A percentile compares a stretch with the other conserved stretches of the same genome.
Conservation (phyloP, 179 eudicot genomes). For the Heliamphora pulchella region DNA sequence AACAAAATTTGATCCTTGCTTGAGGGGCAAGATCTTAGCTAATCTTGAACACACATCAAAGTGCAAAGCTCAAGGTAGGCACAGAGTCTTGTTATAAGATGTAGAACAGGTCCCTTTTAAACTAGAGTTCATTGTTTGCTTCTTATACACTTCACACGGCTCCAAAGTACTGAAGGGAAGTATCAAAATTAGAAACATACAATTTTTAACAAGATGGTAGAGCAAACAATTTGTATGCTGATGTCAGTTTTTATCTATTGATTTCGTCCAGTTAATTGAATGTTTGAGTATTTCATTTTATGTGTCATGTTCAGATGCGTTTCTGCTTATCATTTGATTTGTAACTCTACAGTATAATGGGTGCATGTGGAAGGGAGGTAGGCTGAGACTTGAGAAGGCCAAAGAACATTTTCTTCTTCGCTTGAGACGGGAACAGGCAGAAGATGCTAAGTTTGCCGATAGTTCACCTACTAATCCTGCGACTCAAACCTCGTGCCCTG, state of each 20-base stretch:
- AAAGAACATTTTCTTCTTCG: slow-evolving; percentile 69
- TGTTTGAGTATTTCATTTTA: background rate
- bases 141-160: background rate
- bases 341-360: slow-evolving; percentile 70
- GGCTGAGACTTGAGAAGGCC: slow-evolving; percentile 83
- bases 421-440: slow-evolving; percentile 66
- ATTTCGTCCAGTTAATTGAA: slow-evolving; percentile 4
- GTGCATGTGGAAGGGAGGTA: slow-evolving; percentile 95
- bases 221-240: background rate
- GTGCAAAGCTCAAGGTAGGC: background rate
- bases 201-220: too few relatives aligned
- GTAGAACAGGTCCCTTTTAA: background rate
- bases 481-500: slow-evolving; percentile 24
- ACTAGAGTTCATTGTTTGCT: background rate
- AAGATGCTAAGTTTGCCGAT: slow-evolving; percentile 46
- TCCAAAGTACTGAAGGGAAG: background rate
- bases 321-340: slow-evolving; percentile 6
- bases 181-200: background rate
- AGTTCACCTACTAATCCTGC: slow-evolving; percentile 17
- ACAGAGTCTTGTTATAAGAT: background rate
- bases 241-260: background rate
- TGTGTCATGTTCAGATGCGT: background rate
- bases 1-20: background rate
- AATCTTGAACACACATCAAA: background rate
- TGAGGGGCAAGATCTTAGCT: background rate